phyloP scores from a whole-genome alignment of 805 yeast species.

The Ogataea corticis region DNA sequence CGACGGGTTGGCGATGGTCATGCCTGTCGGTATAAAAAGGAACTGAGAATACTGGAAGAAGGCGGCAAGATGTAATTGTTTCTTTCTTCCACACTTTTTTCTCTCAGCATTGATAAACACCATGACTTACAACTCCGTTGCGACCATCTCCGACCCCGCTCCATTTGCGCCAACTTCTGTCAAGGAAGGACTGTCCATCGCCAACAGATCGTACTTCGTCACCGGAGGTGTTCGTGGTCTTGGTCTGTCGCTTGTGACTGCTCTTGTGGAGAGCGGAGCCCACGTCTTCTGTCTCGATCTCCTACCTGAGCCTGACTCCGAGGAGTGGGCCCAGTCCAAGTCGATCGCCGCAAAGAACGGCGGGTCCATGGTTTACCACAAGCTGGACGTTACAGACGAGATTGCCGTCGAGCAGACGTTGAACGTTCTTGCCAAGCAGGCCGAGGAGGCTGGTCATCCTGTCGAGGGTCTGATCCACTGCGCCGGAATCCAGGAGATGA shows the following conservation, averaged over 20 bases:
- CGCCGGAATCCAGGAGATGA: constrained; percentile 20
- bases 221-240: constrained; percentile 23
- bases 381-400: constrained; percentile 18
- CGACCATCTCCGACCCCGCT: constrained; percentile 15
- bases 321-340: constrained; percentile 17
- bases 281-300: constrained; percentile 16
- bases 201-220: constrained; percentile 17
- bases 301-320: constrained; percentile 11
- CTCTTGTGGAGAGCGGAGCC: constrained; percentile 19
- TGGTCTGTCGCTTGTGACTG: constrained; percentile 14
- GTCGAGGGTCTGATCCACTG: constrained; percentile 17
- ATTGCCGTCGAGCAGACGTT: constrained; percentile 11
- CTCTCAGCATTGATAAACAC: not conserved
- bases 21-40: constrained; percentile 5
- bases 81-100: not conserved
- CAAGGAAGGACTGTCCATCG: constrained; percentile 13
- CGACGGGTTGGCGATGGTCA: not conserved
- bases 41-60: not conserved
- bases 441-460: constrained; percentile 15
- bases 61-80: no score
- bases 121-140: constrained; percentile 15
- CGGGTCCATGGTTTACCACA: constrained; percentile 10
- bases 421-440: constrained; percentile 9
- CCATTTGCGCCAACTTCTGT: constrained; percentile 19
- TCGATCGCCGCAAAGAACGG: constrained; percentile 14